Evolutionary conservation across 345 rosid genomes (phyloP).

Genomic region (Gossypium anomalum): DNA sequence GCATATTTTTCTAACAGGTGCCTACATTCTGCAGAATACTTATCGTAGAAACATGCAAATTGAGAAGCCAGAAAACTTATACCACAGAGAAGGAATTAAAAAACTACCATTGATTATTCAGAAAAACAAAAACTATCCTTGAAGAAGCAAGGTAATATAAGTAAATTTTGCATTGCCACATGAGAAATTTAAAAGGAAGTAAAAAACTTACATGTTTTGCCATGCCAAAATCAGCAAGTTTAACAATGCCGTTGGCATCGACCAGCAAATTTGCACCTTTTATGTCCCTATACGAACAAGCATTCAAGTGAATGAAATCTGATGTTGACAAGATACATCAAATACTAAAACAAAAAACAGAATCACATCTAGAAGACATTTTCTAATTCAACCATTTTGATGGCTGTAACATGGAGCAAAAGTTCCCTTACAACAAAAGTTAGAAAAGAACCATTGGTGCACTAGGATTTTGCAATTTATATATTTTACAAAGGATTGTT

Average conservation of each 20-base stretch:
- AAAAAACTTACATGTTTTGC: slow-evolving; percentile 59
- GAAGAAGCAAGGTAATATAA: neutral
- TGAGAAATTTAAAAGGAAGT: slow-evolving; percentile 3
- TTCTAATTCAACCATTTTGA: neutral
- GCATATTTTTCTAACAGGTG: neutral
- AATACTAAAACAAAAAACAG: slow-evolving; percentile 2
- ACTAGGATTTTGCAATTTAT: neutral
- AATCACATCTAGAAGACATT: neutral
- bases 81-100: neutral
- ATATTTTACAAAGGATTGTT: neutral
- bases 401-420: neutral
- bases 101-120: neutral
- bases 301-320: slow-evolving; percentile 12
- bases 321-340: neutral
- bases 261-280: slow-evolving; percentile 81
- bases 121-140: neutral
- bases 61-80: neutral
- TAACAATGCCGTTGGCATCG: slow-evolving; percentile 51
- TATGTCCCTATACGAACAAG: slow-evolving; percentile 50
- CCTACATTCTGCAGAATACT: neutral
- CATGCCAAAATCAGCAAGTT: slow-evolving; percentile 79
- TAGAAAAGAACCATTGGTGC: neutral
- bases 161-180: neutral
- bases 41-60: neutral
- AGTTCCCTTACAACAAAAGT: neutral